These are phyloP conservation scores for Nymphaea colorata DNA, from an alignment of 164 flowering plant genomes.

Conservation along the genomic window DNA sequence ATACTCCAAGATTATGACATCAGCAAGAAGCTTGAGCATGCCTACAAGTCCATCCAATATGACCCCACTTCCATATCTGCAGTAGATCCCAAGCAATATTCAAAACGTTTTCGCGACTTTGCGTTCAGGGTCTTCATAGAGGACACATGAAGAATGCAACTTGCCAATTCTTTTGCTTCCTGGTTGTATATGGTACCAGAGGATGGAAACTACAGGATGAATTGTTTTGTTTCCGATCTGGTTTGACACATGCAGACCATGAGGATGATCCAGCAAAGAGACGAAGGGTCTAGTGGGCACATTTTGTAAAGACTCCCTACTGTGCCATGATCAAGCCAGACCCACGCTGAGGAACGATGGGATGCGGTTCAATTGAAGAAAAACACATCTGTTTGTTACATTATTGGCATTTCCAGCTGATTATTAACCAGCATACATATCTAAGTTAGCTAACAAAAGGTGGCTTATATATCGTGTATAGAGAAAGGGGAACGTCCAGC, in stretches of 20 bases:
- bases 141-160: conserved; percentile 20
- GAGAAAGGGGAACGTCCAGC: too few relatives aligned
- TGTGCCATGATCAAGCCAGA: background rate
- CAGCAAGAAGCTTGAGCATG: conserved; percentile 81
- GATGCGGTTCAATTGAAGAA: background rate
- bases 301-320: background rate
- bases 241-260: background rate
- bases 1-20: conserved; percentile 77
- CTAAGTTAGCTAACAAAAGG: too few relatives aligned
- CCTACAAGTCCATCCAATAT: conserved; percentile 68
- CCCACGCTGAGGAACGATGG: background rate
- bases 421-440: background rate
- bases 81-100: conserved; percentile 71
- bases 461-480: too few relatives aligned
- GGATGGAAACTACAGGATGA: background rate
- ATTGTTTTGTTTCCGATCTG: background rate
- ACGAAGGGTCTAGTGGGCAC: background rate
- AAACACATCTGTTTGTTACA: background rate
- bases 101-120: conserved; percentile 68
- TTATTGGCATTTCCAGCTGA: background rate
- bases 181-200: background rate
- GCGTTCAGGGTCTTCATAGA: conserved; percentile 47
- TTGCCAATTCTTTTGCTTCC: background rate
- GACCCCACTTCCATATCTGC: conserved; percentile 78
- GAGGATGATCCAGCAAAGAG: background rate